These are phyloP conservation scores for Neocatenulostroma microsporum DNA, from an alignment of 2,329 filamentous ascomycete species.

Conservation along the genomic window DNA sequence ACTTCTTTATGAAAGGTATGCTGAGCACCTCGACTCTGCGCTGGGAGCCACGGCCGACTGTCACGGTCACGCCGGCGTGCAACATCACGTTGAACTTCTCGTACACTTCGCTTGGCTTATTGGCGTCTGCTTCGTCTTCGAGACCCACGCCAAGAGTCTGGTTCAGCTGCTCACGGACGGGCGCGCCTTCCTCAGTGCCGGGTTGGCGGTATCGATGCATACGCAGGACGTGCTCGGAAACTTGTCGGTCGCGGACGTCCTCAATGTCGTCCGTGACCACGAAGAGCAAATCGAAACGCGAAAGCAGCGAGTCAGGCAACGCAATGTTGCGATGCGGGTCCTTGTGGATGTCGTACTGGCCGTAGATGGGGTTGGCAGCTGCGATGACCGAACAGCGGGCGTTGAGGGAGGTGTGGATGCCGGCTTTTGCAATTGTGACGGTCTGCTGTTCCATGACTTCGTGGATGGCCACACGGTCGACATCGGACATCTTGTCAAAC, in stretches of 20 bases:
- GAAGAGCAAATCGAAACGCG: constrained; percentile 96
- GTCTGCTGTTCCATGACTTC: constrained; percentile 99
- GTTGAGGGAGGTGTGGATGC: constrained; percentile 95
- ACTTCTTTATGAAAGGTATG: constrained; percentile 99
- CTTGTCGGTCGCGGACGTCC: constrained; percentile 77
- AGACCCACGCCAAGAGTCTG: constrained; percentile 84
- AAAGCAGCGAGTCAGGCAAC: constrained; percentile 87
- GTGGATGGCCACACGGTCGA: constrained; percentile 96
- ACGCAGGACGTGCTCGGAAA: constrained; percentile 92
- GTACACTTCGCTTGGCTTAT: constrained; percentile 75
- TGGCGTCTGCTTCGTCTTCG: constrained; percentile 66
- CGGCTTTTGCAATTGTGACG: constrained; percentile 96
- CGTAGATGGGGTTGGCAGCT: constrained; percentile 94
- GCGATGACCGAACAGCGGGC: constrained; percentile 94
- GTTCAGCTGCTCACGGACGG: constrained; percentile 76
- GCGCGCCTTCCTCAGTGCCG: constrained; percentile 87
- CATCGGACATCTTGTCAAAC: constrained; percentile 99
- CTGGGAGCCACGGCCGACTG: constrained; percentile 62
- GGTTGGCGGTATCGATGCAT: constrained; percentile 95
- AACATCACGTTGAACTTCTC: constrained; percentile 97
- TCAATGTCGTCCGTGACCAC: constrained; percentile 98
- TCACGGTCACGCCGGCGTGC: constrained; percentile 78
- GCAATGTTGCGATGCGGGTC: constrained; percentile 99
- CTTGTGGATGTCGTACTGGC: constrained; percentile 97
- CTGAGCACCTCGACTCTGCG: constrained; percentile 81